A percentile compares a stretch with the other conserved stretches of the same genome.
These are phyloP conservation scores for Fraxinus excelsior DNA, from an alignment of 257 asterid species.

Conservation along the genomic window DNA sequence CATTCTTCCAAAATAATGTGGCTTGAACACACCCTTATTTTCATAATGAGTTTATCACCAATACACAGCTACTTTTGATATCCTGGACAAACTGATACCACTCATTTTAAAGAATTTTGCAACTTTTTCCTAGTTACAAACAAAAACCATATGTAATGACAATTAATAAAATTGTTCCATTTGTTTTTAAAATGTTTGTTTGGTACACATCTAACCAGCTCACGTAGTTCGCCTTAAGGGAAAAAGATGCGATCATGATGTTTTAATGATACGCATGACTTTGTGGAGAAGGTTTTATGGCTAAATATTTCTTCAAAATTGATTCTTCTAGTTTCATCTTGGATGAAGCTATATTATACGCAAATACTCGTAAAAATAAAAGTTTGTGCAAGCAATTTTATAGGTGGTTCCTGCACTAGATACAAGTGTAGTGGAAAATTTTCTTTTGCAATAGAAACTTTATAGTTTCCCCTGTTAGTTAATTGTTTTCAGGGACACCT, in stretches of 20 bases:
- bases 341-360: not conserved
- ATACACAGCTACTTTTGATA: not conserved
- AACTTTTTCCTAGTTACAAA: not conserved
- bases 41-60: not conserved
- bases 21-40: no score
- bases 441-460: not conserved
- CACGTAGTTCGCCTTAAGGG: no score
- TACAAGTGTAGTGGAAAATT: not conserved
- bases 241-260: no score
- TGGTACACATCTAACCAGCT: not conserved
- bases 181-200: not conserved
- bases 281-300: not conserved
- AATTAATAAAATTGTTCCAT: not conserved
- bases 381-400: not conserved
- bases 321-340: not conserved
- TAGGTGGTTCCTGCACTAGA: not conserved
- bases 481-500: not conserved
- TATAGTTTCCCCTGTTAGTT: not conserved
- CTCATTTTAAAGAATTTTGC: no score
- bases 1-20: no score
- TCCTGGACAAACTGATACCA: not conserved
- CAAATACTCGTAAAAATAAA: not conserved
- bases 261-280: not conserved
- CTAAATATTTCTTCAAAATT: not conserved
- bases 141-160: no score